Percentiles rank a stretch among this genome's conserved stretches.
Evolutionary conservation across 768 basidiomycete genomes (phyloP).

Genomic region (Pleurotus pulmonarius): DNA sequence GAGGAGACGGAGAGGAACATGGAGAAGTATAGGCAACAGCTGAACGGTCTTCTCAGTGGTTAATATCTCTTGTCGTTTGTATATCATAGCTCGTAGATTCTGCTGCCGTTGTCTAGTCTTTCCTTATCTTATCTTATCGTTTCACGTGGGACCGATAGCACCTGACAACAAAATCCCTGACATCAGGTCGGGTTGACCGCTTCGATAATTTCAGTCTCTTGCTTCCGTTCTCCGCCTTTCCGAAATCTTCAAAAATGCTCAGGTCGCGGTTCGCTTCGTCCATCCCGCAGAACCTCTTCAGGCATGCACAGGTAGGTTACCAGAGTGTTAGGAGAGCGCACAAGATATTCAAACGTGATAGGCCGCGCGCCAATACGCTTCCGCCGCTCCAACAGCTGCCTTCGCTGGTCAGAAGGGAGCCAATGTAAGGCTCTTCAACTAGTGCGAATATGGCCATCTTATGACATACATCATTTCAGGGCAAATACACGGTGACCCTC

Average conservation of each 20-base stretch:
- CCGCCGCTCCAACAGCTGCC: conserved; percentile 79
- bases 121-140: conserved; percentile 13
- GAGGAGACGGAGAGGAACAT: conserved; percentile 85
- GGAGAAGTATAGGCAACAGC: conserved; percentile 86
- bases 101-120: conserved; percentile 9
- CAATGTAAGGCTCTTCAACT: conserved; percentile 53
- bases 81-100: conserved; percentile 6
- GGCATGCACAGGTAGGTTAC: conserved; percentile 41
- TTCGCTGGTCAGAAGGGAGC: conserved; percentile 88
- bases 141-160: conserved; percentile 5
- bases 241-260: conserved; percentile 45
- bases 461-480: conserved; percentile 41
- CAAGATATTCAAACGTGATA: conserved; percentile 22
- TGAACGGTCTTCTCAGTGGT: conserved; percentile 81
- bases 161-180: conserved; percentile 1
- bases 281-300: conserved; percentile 50
- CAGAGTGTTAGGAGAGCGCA: background rate
- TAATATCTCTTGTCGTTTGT: conserved; percentile 13
- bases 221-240: conserved; percentile 9
- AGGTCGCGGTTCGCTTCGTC: conserved; percentile 52
- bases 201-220: conserved; percentile 7
- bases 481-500: conserved; percentile 94
- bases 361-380: conserved; percentile 64
- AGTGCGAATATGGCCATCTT: background rate
- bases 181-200: conserved; percentile 3